These are phyloP conservation scores for Scheffersomyces coipomensis DNA, from an alignment of 805 yeast genomes.

Conservation along the genomic window DNA sequence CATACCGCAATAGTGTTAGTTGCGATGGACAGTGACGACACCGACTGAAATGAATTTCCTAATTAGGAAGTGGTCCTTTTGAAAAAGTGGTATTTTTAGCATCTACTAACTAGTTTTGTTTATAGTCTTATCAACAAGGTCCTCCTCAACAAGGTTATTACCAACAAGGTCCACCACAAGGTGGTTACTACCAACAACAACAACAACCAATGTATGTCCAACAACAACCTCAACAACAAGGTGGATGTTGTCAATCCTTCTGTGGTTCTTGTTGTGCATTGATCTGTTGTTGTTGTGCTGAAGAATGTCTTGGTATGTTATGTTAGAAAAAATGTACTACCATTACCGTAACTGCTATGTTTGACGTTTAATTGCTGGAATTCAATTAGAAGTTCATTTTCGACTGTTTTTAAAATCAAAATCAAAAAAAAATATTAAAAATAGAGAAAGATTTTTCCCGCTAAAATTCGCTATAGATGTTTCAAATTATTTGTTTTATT, in stretches of 20 bases:
- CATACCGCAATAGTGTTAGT: not conserved
- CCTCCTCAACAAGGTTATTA: conserved; percentile 21
- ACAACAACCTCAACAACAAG: conserved; percentile 23
- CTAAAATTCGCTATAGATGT: too few species aligned
- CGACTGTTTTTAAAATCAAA: too few species aligned
- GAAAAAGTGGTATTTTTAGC: not conserved
- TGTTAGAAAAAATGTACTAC: not conserved
- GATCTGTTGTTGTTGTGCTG: conserved; percentile 35
- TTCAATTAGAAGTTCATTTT: too few species aligned
- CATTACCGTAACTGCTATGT: not conserved
- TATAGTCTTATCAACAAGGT: conserved; percentile 17
- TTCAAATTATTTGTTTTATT: too few species aligned
- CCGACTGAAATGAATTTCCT: not conserved
- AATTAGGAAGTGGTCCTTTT: not conserved
- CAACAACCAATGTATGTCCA: conserved; percentile 46
- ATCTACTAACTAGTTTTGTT: conserved; percentile 7
- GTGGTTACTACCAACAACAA: conserved; percentile 35
- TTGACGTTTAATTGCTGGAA: too few species aligned
- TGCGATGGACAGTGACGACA: not conserved
- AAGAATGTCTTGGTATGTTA: conserved; percentile 10
- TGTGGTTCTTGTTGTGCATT: conserved; percentile 41
- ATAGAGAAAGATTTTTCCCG: too few species aligned
- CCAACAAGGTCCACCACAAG: conserved; percentile 27
- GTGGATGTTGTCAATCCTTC: conserved; percentile 32
- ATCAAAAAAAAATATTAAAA: too few species aligned